A percentile compares a stretch with the other conserved stretches of the same genome.
Evolutionary conservation across 176 grass and related monocot genomes (phyloP).

Genomic region (Rhynchospora pubera): DNA sequence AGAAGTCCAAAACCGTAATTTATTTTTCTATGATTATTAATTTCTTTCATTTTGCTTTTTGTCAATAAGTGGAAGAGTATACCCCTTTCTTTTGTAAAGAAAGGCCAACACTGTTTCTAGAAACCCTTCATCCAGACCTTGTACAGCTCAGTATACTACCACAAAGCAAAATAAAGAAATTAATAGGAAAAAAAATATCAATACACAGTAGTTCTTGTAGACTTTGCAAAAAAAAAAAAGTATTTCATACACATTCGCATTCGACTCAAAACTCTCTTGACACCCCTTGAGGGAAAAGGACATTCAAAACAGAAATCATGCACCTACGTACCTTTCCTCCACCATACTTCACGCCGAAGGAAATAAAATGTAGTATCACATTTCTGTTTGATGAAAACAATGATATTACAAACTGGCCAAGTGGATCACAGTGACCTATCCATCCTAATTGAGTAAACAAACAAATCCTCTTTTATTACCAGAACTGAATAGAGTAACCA

Average conservation of each 20-base stretch:
- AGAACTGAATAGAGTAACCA: not conserved
- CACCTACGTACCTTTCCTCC: not conserved
- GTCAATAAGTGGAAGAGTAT: too few relatives aligned
- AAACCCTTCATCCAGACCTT: not conserved
- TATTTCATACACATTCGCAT: not conserved
- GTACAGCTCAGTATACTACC: not conserved
- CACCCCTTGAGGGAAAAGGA: too few relatives aligned
- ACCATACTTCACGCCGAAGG: too few relatives aligned
- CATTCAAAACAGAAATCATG: not conserved
- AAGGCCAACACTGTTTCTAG: not conserved
- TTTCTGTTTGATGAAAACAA: not conserved
- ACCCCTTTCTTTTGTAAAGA: not conserved
- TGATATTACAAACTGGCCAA: not conserved
- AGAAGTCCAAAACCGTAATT: too few relatives aligned
- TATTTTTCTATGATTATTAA: too few relatives aligned
- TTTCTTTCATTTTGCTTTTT: too few relatives aligned
- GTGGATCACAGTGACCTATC: not conserved
- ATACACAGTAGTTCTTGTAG: not conserved
- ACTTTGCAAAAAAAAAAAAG: not conserved
- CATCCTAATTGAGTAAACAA: not conserved
- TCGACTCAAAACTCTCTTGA: too few relatives aligned
- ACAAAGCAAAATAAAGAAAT: not conserved
- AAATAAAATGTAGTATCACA: not conserved
- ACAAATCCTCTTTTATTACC: not conserved
- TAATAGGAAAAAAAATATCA: too few relatives aligned